Evolutionary conservation across 2,329 filamentous ascomycete species (phyloP).

Genomic region (Aureobasidium zeae): DNA sequence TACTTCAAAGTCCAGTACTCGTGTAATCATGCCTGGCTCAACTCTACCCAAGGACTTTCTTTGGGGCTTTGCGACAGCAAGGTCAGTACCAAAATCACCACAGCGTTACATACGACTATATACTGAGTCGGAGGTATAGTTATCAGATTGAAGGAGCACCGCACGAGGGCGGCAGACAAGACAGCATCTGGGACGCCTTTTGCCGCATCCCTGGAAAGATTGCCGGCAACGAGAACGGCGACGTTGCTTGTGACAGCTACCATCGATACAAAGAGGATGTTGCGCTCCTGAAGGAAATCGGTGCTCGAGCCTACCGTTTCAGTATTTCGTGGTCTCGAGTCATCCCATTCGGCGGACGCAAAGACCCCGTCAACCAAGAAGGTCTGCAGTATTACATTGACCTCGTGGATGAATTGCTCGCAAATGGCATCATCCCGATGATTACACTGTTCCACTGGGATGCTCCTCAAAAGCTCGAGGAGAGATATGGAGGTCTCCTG

Average conservation of each 20-base stretch:
- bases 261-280: conserved; percentile 71
- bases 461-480: conserved; percentile 66
- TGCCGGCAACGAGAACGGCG: conserved; percentile 64
- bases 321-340: conserved; percentile 77
- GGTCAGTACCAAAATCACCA: conserved; percentile 17
- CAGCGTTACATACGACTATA: background rate
- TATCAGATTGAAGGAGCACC: conserved; percentile 80
- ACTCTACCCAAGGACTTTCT: conserved; percentile 26
- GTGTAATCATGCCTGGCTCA: background rate
- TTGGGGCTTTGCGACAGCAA: conserved; percentile 63
- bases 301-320: conserved; percentile 71
- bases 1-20: background rate
- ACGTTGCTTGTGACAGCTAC: conserved; percentile 78
- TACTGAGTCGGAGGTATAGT: conserved; percentile 36
- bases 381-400: conserved; percentile 70
- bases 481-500: conserved; percentile 71
- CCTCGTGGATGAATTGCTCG: conserved; percentile 68
- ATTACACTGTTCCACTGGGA: conserved; percentile 91
- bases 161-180: conserved; percentile 65
- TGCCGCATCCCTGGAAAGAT: conserved; percentile 74
- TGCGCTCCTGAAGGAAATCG: conserved; percentile 62
- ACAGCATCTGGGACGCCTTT: conserved; percentile 88
- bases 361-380: conserved; percentile 70
- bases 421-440: conserved; percentile 67
- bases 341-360: conserved; percentile 66